Base-by-base conservation (phyloP, 1,284 basidiomycete species). In the Puccinia coronata region DNA sequence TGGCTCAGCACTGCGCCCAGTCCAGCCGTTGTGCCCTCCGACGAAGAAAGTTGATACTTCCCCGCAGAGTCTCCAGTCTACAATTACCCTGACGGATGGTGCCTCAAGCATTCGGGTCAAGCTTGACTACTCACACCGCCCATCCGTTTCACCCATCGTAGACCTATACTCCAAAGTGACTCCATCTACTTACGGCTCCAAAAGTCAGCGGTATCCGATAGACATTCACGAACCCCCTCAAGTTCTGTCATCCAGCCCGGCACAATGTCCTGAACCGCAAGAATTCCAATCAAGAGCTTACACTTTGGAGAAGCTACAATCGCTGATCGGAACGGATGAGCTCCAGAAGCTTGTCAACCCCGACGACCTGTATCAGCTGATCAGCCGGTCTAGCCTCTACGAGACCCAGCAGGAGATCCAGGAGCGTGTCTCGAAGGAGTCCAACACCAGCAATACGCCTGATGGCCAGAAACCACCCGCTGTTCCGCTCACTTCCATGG, bases 361-460 rank as follows among this genome's bases (percentile, higher is more conserved):
- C 18, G 57, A 63, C 57, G 61, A 41, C 34, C 59, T 76, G 3
- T 65, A 49, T 34, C 28, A 47, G n/a, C 59, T 76, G 18, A 49
- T 76, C 18, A 63, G 43, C 47, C 39, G 43, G 43, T 23, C 28
- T 11, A 43, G 28, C 31, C 43, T 63, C 0, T 76, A 76, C 34
- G 57, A 76, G 31, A 76, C 57, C 43, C 74, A 76, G 28, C 59
- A 41, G 28, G 57, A 76, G 12, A 65, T 76, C n/a, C 59, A 65
- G 36, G 57, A 61, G 47, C 74, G 57, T 36, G 51, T 28, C 16
- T 71, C n/a, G n/a, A 47, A 67, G 69, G 69, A 31, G 23, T 71
- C 25, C 25, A 23, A 14, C 12, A 28, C 67, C 25, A 49, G 2
- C n/a, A n/a, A n/a, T n/a, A 25, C 61, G 34, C n/a, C 34, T 0